These are phyloP conservation scores for Debaryomyces prosopidis DNA, from an alignment of 805 yeast genomes.

Conservation along the genomic window DNA sequence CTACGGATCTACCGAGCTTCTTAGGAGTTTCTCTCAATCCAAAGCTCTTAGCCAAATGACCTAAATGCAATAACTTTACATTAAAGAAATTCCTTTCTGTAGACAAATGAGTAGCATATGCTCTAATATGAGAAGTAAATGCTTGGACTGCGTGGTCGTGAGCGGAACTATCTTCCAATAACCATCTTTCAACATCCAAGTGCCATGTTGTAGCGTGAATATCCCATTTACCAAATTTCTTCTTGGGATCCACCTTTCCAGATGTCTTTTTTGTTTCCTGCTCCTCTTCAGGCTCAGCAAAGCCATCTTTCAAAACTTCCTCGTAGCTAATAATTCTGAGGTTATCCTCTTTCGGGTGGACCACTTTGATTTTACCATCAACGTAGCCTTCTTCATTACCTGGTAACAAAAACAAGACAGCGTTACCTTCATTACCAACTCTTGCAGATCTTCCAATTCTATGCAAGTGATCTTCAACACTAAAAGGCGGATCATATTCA, in stretches of 20 bases:
- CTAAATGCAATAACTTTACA: conserved; percentile 81
- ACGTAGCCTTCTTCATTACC: conserved; percentile 86
- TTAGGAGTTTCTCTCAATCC: conserved; percentile 95
- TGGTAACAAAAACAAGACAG: conserved; percentile 79
- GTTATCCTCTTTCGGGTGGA: conserved; percentile 39
- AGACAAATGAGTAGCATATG: conserved; percentile 91
- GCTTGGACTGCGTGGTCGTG: conserved; percentile 75
- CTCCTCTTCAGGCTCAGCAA: conserved; percentile 41
- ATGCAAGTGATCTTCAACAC: conserved; percentile 92
- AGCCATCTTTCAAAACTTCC: conserved; percentile 29
- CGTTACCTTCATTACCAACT: conserved; percentile 85
- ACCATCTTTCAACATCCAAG: conserved; percentile 83
- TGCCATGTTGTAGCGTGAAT: conserved; percentile 96
- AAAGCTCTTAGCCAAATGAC: conserved; percentile 94
- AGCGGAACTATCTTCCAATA: conserved; percentile 63
- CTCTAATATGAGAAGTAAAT: conserved; percentile 86
- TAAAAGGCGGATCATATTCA: conserved; percentile 94
- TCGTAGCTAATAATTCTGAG: conserved; percentile 38
- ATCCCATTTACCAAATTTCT: conserved; percentile 70
- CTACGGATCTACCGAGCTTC: conserved; percentile 53
- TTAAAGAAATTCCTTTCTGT: conserved; percentile 79
- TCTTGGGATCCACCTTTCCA: conserved; percentile 34
- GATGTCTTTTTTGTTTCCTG: conserved; percentile 35
- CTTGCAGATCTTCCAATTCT: conserved; percentile 98
- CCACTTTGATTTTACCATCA: conserved; percentile 45